Conservation (phyloP, 805 yeast species). For the Metschnikowia similis region DNA sequence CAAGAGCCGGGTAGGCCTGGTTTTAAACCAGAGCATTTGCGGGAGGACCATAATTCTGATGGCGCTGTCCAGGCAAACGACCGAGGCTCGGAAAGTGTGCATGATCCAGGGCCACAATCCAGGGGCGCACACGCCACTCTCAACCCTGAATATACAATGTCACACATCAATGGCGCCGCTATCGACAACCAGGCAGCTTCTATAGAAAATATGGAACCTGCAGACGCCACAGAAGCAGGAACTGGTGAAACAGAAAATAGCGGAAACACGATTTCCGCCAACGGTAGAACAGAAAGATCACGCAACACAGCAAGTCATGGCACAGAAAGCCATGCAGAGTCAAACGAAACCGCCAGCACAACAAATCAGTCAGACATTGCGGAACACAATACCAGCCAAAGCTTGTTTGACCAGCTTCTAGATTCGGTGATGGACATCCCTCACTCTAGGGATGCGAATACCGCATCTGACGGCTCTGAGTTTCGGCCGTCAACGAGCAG, state of each 20-base stretch:
- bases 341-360: background rate
- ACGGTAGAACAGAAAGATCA: background rate
- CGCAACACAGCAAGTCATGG: background rate
- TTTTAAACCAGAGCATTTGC: background rate
- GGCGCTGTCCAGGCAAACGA: background rate
- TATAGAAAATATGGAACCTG: background rate
- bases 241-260: background rate
- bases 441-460: background rate
- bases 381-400: background rate
- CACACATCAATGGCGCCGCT: background rate
- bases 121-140: background rate
- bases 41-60: background rate
- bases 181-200: background rate
- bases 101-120: background rate
- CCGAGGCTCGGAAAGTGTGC: background rate
- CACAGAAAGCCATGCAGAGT: background rate
- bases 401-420: slow-evolving; percentile 12
- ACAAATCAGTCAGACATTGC: background rate
- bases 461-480: background rate
- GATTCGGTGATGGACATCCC: slow-evolving; percentile 10
- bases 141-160: background rate
- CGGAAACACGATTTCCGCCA: background rate
- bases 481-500: slow-evolving; percentile 3
- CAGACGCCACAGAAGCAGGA: background rate
- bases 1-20: background rate